Evolutionary conservation across 345 rosid genomes (phyloP).

Genomic region (Lagerstroemia speciosa): DNA sequence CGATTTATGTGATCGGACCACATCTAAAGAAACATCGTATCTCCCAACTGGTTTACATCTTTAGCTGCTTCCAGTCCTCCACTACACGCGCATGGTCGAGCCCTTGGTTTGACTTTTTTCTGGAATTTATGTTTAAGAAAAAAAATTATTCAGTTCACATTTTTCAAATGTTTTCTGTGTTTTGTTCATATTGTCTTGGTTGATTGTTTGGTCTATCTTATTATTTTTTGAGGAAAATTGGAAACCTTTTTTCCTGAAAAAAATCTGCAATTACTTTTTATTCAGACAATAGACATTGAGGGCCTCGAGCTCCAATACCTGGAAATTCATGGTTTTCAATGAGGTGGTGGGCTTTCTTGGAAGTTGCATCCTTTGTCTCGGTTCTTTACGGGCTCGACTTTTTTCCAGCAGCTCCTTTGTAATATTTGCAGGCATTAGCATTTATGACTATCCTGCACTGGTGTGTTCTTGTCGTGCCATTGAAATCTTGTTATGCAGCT

Average conservation of each 20-base stretch:
- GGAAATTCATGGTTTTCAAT: not conserved
- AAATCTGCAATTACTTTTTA: too few species aligned
- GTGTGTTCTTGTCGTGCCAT: not conserved
- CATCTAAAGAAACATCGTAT: not conserved
- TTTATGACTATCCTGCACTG: not conserved
- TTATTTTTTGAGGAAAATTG: not conserved
- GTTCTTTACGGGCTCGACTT: not conserved
- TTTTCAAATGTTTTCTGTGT: not conserved
- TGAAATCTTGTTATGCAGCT: not conserved
- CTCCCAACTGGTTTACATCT: not conserved
- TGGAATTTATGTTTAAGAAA: not conserved
- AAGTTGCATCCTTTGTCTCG: slow-evolving; percentile 1
- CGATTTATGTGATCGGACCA: not conserved
- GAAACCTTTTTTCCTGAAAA: too few species aligned
- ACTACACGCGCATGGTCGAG: not conserved
- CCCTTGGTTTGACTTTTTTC: not conserved
- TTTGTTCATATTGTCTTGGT: not conserved
- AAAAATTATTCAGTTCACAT: not conserved
- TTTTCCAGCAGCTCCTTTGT: not conserved
- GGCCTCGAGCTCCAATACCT: not conserved
- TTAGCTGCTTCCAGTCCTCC: not conserved
- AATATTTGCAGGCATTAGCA: not conserved
- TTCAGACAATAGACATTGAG: not conserved
- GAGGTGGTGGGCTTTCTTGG: slow-evolving; percentile 1
- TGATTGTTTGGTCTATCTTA: not conserved